Conservation (phyloP, 2,329 filamentous ascomycete genomes). For the Falciphora oryzae region DNA sequence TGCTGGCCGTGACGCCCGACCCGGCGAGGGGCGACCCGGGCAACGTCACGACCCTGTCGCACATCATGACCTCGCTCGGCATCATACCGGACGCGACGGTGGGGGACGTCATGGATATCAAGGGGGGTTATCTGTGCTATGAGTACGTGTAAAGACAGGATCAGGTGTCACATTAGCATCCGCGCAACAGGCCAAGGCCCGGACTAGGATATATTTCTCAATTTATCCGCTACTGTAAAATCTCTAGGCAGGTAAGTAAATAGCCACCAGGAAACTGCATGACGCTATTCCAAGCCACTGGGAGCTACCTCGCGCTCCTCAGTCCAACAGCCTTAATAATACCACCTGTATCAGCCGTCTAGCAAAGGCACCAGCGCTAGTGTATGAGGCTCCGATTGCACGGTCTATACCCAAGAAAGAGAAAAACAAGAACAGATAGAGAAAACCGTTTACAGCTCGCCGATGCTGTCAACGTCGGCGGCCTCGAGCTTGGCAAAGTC, state of each 20-base stretch:
- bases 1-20: neutral
- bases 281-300: neutral
- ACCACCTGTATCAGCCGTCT: neutral
- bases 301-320: neutral
- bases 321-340: neutral
- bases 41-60: conserved; percentile 13
- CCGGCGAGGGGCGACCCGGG: conserved; percentile 1
- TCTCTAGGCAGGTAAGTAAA: too few relatives aligned
- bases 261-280: too few relatives aligned
- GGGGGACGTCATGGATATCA: conserved; percentile 16
- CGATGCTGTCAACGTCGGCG: conserved; percentile 14
- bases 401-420: neutral
- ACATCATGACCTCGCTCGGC: conserved; percentile 14
- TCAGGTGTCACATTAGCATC: too few relatives aligned
- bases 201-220: too few relatives aligned
- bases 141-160: conserved; percentile 5
- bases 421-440: neutral
- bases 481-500: conserved; percentile 27
- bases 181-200: too few relatives aligned
- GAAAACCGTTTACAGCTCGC: conserved; percentile 17
- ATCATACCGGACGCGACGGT: conserved; percentile 12
- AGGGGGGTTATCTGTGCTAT: conserved; percentile 16
- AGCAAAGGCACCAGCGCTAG: neutral
- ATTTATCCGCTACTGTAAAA: too few relatives aligned
- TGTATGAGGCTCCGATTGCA: neutral